Evolutionary conservation across 75 land plant genomes (phyloP).

Genomic region (Pseudotsuga menziesii): DNA sequence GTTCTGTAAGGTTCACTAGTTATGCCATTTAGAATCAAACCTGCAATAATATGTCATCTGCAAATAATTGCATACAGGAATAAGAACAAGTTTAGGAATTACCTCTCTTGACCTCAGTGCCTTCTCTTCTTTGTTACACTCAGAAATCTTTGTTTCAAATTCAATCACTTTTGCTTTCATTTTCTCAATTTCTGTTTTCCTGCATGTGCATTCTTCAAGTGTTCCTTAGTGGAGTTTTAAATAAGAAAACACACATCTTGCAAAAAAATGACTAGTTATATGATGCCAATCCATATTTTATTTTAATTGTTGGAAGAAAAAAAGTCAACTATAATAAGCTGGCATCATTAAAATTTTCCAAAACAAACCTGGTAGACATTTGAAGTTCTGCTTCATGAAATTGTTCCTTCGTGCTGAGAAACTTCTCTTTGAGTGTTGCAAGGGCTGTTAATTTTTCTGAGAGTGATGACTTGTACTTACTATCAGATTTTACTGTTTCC

Average conservation of each 20-base stretch:
- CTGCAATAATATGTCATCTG: neutral
- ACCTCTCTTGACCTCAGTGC: conserved; percentile 8
- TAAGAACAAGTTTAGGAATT: neutral
- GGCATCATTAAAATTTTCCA: neutral
- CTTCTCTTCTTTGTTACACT: conserved; percentile 4
- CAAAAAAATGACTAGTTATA: neutral
- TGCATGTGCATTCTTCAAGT: neutral
- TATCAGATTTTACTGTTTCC: conserved; percentile 6
- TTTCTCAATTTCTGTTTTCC: neutral
- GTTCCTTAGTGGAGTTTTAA: neutral
- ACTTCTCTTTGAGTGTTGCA: neutral
- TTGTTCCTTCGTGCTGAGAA: conserved; percentile 2
- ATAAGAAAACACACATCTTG: neutral
- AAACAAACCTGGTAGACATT: neutral
- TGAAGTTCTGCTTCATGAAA: neutral
- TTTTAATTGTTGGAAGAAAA: neutral
- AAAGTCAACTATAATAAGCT: neutral
- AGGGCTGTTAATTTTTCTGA: conserved; percentile 10
- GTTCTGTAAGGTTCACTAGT: neutral
- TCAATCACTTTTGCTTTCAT: neutral
- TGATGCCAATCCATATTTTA: neutral
- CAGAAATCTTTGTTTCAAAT: conserved; percentile 1
- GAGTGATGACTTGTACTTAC: conserved; percentile 4
- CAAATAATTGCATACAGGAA: neutral
- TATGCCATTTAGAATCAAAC: neutral